phyloP scores from a whole-genome alignment of 2,329 filamentous ascomycete genomes.

The Cladosporium cucumerinum region DNA sequence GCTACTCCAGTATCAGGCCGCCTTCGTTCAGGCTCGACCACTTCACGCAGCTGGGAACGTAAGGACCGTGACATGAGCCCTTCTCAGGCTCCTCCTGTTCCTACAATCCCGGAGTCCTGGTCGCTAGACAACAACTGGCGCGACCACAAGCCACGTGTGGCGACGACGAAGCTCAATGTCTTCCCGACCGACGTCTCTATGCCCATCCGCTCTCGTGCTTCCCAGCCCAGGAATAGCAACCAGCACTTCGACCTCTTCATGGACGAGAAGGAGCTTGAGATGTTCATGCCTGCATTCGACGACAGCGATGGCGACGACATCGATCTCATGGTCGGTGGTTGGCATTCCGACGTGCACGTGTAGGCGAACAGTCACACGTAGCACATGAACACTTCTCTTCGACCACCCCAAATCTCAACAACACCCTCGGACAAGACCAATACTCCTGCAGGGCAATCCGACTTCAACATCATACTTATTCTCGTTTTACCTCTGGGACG shows the following conservation, averaged over 20 bases:
- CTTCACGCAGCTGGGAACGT: conserved; percentile 36
- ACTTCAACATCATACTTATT: conserved; percentile 1
- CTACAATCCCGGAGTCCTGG: conserved; percentile 33
- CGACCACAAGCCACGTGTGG: conserved; percentile 35
- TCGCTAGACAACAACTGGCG: conserved; percentile 50
- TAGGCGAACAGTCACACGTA: conserved; percentile 2
- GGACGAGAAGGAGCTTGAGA: conserved; percentile 15
- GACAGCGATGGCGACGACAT: conserved; percentile 15
- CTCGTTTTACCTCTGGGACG: conserved; percentile 10
- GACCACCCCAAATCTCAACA: neutral
- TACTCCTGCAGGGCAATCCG: neutral
- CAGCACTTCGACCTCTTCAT: conserved; percentile 12
- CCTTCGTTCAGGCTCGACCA: conserved; percentile 34
- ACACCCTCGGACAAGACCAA: neutral
- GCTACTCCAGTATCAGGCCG: conserved; percentile 25
- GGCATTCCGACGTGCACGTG: conserved; percentile 13
- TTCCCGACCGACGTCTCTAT: conserved; percentile 9
- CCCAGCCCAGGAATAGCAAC: neutral
- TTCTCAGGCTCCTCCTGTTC: conserved; percentile 15
- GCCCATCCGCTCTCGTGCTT: neutral
- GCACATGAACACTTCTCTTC: conserved; percentile 10
- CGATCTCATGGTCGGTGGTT: conserved; percentile 17
- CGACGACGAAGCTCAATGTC: conserved; percentile 11
- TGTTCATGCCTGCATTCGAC: conserved; percentile 14
- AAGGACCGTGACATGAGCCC: conserved; percentile 24